These are phyloP conservation scores for Colletotrichum shisoi DNA, from an alignment of 2,329 filamentous ascomycete genomes.

Conservation along the genomic window DNA sequence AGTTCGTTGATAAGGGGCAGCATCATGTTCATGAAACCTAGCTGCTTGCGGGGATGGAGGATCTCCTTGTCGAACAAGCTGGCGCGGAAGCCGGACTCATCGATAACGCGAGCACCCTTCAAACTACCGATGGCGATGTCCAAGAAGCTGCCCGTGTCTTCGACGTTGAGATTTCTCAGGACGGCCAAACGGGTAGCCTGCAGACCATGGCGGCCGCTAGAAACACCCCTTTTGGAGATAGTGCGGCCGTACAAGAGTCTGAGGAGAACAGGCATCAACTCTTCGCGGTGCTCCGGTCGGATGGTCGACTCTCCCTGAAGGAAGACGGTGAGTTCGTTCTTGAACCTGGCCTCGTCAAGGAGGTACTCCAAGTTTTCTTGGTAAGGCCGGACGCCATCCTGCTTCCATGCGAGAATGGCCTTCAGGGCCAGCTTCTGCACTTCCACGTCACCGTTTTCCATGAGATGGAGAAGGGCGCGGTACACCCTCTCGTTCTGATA, in stretches of 20 bases:
- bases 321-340: slow-evolving; percentile 91
- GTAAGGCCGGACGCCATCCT: slow-evolving; percentile 76
- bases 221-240: slow-evolving; percentile 79
- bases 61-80: slow-evolving; percentile 65
- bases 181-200: slow-evolving; percentile 82
- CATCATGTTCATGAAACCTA: slow-evolving; percentile 91
- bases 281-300: slow-evolving; percentile 73
- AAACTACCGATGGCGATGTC: slow-evolving; percentile 80
- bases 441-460: slow-evolving; percentile 89
- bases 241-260: slow-evolving; percentile 88
- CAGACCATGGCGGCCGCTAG: slow-evolving; percentile 80
- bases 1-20: slow-evolving; percentile 86
- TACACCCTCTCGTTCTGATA: slow-evolving; percentile 81
- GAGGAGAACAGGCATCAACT: slow-evolving; percentile 85
- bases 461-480: slow-evolving; percentile 73
- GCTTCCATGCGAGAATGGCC: slow-evolving; percentile 89
- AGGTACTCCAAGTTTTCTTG: slow-evolving; percentile 86
- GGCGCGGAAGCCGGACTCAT: slow-evolving; percentile 58
- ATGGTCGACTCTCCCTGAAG: slow-evolving; percentile 79
- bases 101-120: slow-evolving; percentile 65
- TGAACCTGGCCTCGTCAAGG: slow-evolving; percentile 88
- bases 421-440: slow-evolving; percentile 86
- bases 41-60: slow-evolving; percentile 77
- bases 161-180: slow-evolving; percentile 76
- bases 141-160: slow-evolving; percentile 82